These are phyloP conservation scores for Talaromyces funiculosus DNA, from an alignment of 2,329 filamentous ascomycete genomes.

Conservation along the genomic window DNA sequence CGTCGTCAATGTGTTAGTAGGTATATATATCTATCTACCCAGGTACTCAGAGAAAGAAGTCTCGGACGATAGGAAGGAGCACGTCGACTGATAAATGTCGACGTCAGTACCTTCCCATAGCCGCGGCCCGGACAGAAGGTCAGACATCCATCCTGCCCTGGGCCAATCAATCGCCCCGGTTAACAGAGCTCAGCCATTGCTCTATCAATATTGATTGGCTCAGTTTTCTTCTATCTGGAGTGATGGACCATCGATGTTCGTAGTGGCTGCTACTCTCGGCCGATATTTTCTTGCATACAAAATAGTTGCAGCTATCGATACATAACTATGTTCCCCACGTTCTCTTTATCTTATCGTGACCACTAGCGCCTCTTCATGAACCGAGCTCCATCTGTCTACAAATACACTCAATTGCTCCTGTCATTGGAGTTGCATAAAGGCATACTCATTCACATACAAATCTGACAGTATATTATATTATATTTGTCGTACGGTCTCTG, in stretches of 20 bases:
- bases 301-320: neutral
- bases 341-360: neutral
- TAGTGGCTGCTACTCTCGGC: neutral
- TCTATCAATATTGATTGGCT: neutral
- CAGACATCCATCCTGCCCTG: neutral
- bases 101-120: conserved; percentile 10
- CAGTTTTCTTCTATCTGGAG: neutral
- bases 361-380: neutral
- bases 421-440: no score
- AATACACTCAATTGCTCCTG: neutral
- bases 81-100: conserved; percentile 1
- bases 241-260: neutral
- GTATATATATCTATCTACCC: neutral
- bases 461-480: no score
- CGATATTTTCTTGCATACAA: neutral
- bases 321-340: neutral
- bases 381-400: neutral
- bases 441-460: no score
- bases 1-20: no score
- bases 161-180: conserved; percentile 4
- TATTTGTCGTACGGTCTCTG: no score
- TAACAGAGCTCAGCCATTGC: neutral
- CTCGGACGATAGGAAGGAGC: conserved; percentile 3
- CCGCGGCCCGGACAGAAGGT: conserved; percentile 8
- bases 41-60: neutral